Evolutionary conservation across 176 grass and related monocot genomes (phyloP).

Genomic region (Triticum monococcum): DNA sequence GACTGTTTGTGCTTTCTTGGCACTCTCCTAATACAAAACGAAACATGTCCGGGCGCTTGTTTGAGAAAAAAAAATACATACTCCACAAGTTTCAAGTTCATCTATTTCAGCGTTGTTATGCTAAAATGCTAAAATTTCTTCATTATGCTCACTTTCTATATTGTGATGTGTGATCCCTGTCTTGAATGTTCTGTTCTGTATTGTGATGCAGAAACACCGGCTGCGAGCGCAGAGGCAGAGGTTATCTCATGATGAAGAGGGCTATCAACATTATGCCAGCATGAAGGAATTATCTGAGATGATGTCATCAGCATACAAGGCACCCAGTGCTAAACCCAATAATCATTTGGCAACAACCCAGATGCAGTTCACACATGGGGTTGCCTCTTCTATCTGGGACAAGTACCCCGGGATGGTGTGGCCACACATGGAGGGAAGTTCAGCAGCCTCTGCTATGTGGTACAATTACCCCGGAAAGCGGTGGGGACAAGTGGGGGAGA

Average conservation of each 20-base stretch:
- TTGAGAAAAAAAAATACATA: not conserved
- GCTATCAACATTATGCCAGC: not conserved
- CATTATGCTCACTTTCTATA: constrained; percentile 22
- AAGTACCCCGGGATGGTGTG: not conserved
- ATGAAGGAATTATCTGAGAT: not conserved
- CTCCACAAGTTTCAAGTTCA: not conserved
- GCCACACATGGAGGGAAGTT: not conserved
- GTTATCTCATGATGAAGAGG: not conserved
- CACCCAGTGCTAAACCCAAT: not conserved
- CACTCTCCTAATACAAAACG: no score
- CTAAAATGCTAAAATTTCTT: not conserved
- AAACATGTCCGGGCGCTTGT: no score
- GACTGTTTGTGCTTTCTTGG: no score
- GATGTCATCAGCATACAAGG: not conserved
- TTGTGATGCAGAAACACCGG: constrained; percentile 38
- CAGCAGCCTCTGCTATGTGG: not conserved
- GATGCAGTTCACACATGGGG: not conserved
- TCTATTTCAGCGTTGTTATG: not conserved
- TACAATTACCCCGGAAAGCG: not conserved
- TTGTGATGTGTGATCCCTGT: not conserved
- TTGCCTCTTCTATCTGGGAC: not conserved
- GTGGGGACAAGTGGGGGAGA: not conserved
- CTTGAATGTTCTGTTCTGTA: constrained; percentile 8
- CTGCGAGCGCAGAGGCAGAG: not conserved
- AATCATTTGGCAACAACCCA: not conserved